Base-by-base conservation (phyloP, 2,329 filamentous ascomycete species). In the Fusarium sp. region DNA sequence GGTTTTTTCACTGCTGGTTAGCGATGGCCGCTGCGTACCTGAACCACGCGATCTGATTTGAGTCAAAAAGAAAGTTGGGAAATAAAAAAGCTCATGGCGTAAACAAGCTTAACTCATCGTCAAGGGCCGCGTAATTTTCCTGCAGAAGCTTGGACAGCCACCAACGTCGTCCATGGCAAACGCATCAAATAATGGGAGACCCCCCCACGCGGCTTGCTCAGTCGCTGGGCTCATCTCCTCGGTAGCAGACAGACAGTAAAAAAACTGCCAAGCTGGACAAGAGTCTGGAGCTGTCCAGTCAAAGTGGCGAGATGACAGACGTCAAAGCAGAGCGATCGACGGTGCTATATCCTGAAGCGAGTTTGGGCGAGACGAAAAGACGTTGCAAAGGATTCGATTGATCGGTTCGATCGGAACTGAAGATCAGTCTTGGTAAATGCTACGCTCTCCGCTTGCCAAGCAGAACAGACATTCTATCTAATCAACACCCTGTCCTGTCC, bases 91-190 rank as follows among this genome's bases (percentile, higher is more conserved):
- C 40, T 73, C 31, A 56, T 36, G 56, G 60, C 46, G 36, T 17
- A 74, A 73, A 73, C 71, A 73, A 73, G 71, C 71, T 73, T 73
- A 73, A 74, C 57, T 69, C 29, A n/a, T 7, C 9, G 53, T 51
- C 42, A 53, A 64, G 58, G 58, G 31, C 67, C 62, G 56, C 36
- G 31, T 33, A 44, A 55, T 38, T 33, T 67, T 40, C 40, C 31
- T 51, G 58, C 66, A 61, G 38, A 29, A 33, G 27, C 53, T 53
- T 42, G 42, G 33, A 42, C 22, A 35, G 40, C 44, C 42, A 38
- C 42, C 22, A 49, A 24, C 57, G 12, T 38, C n/a, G 10, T 46
- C 42, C 58, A 51, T 38, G 36, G 31, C 16, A 29, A 53, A 22
- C 24, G 5, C 42, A 10, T 17, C 14, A 46, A 61, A 35, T 8